Evolutionary conservation across 768 basidiomycete genomes (phyloP), one percentile per base, ranked within the genome.

Genomic region (Chalciporus pseudorubinellus): DNA sequence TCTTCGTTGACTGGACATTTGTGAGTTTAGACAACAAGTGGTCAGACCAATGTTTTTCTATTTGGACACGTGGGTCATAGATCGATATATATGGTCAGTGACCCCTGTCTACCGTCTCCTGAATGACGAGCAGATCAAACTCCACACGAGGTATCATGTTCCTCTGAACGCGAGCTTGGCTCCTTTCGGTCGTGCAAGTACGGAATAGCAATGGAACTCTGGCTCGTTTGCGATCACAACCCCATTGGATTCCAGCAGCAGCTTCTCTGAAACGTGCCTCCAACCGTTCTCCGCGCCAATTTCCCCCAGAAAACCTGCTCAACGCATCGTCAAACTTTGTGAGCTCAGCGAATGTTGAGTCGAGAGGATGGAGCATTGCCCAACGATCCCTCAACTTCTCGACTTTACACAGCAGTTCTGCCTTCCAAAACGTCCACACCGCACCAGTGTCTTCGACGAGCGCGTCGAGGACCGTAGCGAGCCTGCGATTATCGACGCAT

Each of bases 1-100:
- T 58, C 73, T 78, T 46, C 49, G 58, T 44, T 57, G 57, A 18
- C 44, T 45, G 28, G 62, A 46, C 64, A 65, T 66, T 26, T 16
- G 34, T 5, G 44, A 16, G 28, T 20, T 33, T 40, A 33, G 3
- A n/a, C 8, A 31, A 4, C 5, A 31, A 31, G 21, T 16, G 20
- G 20, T 34, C 28, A 36, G 22, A 46, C 41, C 31, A n/a, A 39
- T 41, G 26, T 40, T 39, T 48, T 48, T 48, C 26, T 48, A 9
- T 26, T 44, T 39, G 1, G 46, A 16, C 36, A 29, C 16, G 36
- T 48, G 39, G 46, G 21, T 34, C 29, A 21, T 22, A 21, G 20
- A 9, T 38, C 21, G 34, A 26, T 26, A 26, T 34, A 44, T 46
- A 33, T 34, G 16, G 34, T 36, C 16, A 36, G 4, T n/a, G 16